These are phyloP conservation scores for Eucalyptus caleyi DNA, from an alignment of 345 rosid species.

Conservation along the genomic window DNA sequence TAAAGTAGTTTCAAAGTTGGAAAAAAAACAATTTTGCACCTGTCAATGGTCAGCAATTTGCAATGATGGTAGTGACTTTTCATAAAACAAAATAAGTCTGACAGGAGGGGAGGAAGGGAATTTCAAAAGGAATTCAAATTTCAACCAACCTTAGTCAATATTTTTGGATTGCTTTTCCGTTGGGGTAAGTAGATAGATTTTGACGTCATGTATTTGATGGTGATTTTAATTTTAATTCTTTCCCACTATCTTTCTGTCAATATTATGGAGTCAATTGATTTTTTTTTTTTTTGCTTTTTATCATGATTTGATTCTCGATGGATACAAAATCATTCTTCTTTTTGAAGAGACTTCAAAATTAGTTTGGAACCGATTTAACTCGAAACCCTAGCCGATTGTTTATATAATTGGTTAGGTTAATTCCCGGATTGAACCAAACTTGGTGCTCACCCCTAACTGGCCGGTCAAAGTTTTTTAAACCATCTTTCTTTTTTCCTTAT, in stretches of 20 bases:
- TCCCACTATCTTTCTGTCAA: neutral
- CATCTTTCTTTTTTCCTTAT: neutral
- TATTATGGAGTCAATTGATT: neutral
- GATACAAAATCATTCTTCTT: neutral
- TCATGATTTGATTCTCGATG: too few relatives aligned
- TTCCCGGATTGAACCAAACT: neutral
- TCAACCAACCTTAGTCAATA: neutral
- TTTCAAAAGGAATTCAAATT: neutral
- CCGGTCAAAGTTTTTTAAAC: too few relatives aligned
- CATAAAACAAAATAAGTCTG: neutral
- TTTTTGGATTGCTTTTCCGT: neutral
- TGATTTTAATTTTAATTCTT: neutral
- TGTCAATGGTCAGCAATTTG: neutral
- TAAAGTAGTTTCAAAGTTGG: neutral
- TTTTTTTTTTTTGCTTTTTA: neutral
- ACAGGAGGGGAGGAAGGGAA: neutral
- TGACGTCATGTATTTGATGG: neutral
- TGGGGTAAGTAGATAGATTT: neutral
- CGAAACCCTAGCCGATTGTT: neutral
- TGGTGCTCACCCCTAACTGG: neutral
- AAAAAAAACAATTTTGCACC: neutral
- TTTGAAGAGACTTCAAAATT: neutral
- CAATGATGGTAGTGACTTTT: neutral
- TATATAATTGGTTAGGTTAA: fast-evolving
- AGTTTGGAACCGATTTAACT: neutral